Evolutionary conservation across 257 asterid species (phyloP).

Genomic region (Solanum chaucha): DNA sequence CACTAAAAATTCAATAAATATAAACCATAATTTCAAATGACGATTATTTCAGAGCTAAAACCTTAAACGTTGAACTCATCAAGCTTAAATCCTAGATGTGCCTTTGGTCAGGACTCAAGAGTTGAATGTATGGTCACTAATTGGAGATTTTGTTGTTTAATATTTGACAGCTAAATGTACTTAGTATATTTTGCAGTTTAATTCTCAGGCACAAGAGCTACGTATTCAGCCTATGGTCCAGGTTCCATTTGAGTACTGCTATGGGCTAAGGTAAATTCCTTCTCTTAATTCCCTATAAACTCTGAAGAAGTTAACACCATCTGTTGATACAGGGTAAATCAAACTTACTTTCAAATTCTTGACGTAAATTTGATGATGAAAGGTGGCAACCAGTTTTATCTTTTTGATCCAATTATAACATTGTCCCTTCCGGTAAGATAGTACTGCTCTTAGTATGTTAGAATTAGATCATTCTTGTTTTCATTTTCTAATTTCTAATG

Average conservation of each 20-base stretch:
- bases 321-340: slow-evolving; percentile 40
- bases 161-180: not conserved
- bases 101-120: not conserved
- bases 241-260: slow-evolving; percentile 74
- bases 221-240: slow-evolving; percentile 34
- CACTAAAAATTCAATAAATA: too few relatives aligned
- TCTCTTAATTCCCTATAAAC: not conserved
- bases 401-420: slow-evolving; percentile 33
- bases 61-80: not conserved
- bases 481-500: not conserved
- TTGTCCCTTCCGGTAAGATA: slow-evolving; percentile 38
- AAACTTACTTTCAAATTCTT: slow-evolving; percentile 31
- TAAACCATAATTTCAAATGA: not conserved
- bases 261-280: slow-evolving; percentile 36
- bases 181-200: slow-evolving; percentile 35
- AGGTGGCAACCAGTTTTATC: slow-evolving; percentile 53
- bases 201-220: slow-evolving; percentile 44
- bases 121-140: not conserved
- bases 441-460: not conserved
- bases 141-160: not conserved
- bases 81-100: not conserved
- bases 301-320: not conserved
- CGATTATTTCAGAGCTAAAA: not conserved
- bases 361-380: slow-evolving; percentile 62
- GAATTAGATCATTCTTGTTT: not conserved